phyloP scores from a whole-genome alignment of 2,329 filamentous ascomycete species.

The Xylariaceae sp. region DNA sequence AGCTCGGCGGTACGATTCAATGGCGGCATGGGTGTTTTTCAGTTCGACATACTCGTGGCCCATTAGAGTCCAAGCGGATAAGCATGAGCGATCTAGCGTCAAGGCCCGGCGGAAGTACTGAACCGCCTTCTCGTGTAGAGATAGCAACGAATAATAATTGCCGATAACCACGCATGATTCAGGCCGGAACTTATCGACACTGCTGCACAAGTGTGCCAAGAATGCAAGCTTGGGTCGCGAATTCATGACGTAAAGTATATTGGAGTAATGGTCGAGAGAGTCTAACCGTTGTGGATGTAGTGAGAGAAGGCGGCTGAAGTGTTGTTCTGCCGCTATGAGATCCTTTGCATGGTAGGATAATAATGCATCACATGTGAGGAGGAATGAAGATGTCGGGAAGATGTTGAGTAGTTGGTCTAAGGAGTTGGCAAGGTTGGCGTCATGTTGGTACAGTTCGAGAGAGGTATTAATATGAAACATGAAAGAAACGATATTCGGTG shows the following conservation, averaged over 20 bases:
- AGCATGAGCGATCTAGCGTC: constrained; percentile 84
- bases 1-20: constrained; percentile 92
- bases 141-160: constrained; percentile 94
- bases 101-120: constrained; percentile 95
- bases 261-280: constrained; percentile 92
- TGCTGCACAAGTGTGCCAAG: constrained; percentile 85
- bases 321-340: constrained; percentile 66
- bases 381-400: constrained; percentile 86
- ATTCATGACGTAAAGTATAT: constrained; percentile 93
- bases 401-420: constrained; percentile 78
- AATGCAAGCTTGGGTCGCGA: constrained; percentile 88
- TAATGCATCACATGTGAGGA: constrained; percentile 86
- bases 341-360: constrained; percentile 90
- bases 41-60: constrained; percentile 98
- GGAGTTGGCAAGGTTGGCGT: constrained; percentile 71
- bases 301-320: constrained; percentile 80
- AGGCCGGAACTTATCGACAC: constrained; percentile 92
- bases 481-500: constrained; percentile 88
- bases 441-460: constrained; percentile 88
- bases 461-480: constrained; percentile 93
- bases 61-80: constrained; percentile 98
- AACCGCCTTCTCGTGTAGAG: constrained; percentile 95
- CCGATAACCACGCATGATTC: constrained; percentile 97
- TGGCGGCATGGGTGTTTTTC: constrained; percentile 97
- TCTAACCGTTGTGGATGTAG: constrained; percentile 76